Percentiles rank a stretch among this genome's conserved stretches.
phyloP scores from a whole-genome alignment of 495 filamentous ascomycete species.

The Talaromyces trachyspermus region DNA sequence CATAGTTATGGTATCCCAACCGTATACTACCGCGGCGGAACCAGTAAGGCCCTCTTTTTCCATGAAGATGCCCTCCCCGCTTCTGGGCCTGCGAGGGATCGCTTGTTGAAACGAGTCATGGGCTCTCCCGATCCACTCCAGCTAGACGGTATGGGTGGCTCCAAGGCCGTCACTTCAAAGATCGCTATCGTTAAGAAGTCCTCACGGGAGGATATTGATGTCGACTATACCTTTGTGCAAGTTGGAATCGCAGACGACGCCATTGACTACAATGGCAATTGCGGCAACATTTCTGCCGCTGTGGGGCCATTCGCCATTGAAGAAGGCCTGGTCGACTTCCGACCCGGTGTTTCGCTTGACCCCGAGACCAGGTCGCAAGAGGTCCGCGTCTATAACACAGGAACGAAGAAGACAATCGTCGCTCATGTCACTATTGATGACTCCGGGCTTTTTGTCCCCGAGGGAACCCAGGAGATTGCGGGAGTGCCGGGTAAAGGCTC shows the following conservation, averaged over 20 bases:
- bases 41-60: slow-evolving; percentile 62
- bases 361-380: not conserved
- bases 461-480: slow-evolving; percentile 6
- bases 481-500: slow-evolving; percentile 3
- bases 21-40: slow-evolving; percentile 67
- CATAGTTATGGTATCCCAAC: slow-evolving; percentile 54
- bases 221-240: slow-evolving; percentile 68
- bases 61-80: slow-evolving; percentile 43
- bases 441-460: not conserved
- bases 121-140: slow-evolving; percentile 66
- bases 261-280: slow-evolving; percentile 63
- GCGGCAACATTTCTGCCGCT: slow-evolving; percentile 64
- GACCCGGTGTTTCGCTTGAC: slow-evolving; percentile 3
- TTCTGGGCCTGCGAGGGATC: slow-evolving; percentile 40
- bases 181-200: slow-evolving; percentile 54
- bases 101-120: slow-evolving; percentile 54
- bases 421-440: slow-evolving; percentile 8
- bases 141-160: slow-evolving; percentile 65
- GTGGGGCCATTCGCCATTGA: slow-evolving; percentile 63
- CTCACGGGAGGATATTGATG: slow-evolving; percentile 43
- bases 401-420: slow-evolving; percentile 5
- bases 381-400: slow-evolving; percentile 7
- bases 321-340: slow-evolving; percentile 39
- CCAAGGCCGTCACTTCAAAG: slow-evolving; percentile 63
- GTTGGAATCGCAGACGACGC: slow-evolving; percentile 51